Conservation (phyloP, 2,329 filamentous ascomycete genomes). For the Lachnellula cervina region DNA sequence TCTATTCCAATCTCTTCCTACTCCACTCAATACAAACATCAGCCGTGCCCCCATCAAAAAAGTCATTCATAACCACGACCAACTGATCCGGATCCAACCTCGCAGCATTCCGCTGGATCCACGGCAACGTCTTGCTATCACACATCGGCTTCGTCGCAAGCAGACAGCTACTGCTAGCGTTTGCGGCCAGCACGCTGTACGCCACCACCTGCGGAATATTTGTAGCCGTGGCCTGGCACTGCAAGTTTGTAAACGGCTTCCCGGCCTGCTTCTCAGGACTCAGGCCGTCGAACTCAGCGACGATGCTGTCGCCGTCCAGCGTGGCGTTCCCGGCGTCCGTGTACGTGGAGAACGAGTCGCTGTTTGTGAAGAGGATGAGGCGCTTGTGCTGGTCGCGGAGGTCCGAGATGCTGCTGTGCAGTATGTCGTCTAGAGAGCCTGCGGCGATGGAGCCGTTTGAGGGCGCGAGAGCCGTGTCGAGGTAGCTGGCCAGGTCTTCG, state of each 20-base stretch:
- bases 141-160: slow-evolving; percentile 45
- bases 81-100: slow-evolving; percentile 36
- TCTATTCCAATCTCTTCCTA: slow-evolving; percentile 17
- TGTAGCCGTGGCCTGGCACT: slow-evolving; percentile 48
- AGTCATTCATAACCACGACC: slow-evolving; percentile 47
- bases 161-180: slow-evolving; percentile 41
- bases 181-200: slow-evolving; percentile 40
- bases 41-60: slow-evolving; percentile 45
- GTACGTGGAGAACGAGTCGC: slow-evolving; percentile 38
- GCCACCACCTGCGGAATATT: slow-evolving; percentile 44
- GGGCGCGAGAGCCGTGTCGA: slow-evolving; percentile 33
- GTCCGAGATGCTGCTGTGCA: slow-evolving; percentile 30
- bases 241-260: slow-evolving; percentile 38
- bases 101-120: slow-evolving; percentile 39
- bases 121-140: slow-evolving; percentile 44
- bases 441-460: slow-evolving; percentile 27
- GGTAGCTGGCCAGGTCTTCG: slow-evolving; percentile 36
- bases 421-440: slow-evolving; percentile 33
- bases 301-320: slow-evolving; percentile 35
- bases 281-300: slow-evolving; percentile 35
- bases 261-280: slow-evolving; percentile 30
- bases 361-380: slow-evolving; percentile 35
- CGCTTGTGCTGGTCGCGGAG: slow-evolving; percentile 35
- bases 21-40: slow-evolving; percentile 39
- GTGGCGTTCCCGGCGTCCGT: slow-evolving; percentile 40